Conservation (phyloP, 495 filamentous ascomycete genomes). For the Aspergillus bertholletiae region DNA sequence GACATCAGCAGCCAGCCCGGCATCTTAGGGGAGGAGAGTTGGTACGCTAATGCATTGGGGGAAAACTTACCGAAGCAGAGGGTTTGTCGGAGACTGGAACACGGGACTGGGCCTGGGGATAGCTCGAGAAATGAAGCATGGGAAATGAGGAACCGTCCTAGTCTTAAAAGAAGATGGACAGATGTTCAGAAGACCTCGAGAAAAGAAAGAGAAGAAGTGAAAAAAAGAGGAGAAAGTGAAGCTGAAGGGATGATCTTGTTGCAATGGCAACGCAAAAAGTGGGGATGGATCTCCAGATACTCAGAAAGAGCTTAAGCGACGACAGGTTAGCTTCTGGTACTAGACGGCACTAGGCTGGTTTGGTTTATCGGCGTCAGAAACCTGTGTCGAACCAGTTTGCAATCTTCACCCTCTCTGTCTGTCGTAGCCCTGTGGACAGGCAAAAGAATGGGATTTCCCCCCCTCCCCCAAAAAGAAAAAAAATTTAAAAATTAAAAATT, state of each 20-base stretch:
- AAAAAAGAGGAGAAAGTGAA: constrained; percentile 43
- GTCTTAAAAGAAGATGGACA: constrained; percentile 18
- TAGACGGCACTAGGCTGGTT: constrained; percentile 8
- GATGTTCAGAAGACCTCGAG: constrained; percentile 16
- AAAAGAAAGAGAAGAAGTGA: constrained; percentile 23
- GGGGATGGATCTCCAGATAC: constrained; percentile 45
- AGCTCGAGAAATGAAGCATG: constrained; percentile 16
- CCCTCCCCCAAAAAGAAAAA: too few relatives aligned
- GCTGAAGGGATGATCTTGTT: constrained; percentile 51
- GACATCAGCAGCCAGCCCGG: constrained; percentile 7
- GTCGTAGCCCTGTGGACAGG: neutral
- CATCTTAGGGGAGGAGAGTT: constrained; percentile 2
- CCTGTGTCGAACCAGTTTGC: constrained; percentile 13
- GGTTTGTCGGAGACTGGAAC: constrained; percentile 4
- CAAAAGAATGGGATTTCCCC: too few relatives aligned
- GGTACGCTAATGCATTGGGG: constrained; percentile 21
- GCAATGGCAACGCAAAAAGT: constrained; percentile 50
- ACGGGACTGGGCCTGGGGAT: constrained; percentile 8
- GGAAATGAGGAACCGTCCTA: constrained; percentile 10
- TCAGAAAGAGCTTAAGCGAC: constrained; percentile 25
- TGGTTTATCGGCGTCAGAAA: constrained; percentile 9
- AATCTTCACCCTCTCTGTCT: neutral
- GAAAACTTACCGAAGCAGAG: constrained; percentile 19
- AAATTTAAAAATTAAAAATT: too few relatives aligned
- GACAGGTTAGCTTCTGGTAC: constrained; percentile 10